Base-by-base conservation (phyloP, 768 basidiomycete species). In the Dendrothele bispora region DNA sequence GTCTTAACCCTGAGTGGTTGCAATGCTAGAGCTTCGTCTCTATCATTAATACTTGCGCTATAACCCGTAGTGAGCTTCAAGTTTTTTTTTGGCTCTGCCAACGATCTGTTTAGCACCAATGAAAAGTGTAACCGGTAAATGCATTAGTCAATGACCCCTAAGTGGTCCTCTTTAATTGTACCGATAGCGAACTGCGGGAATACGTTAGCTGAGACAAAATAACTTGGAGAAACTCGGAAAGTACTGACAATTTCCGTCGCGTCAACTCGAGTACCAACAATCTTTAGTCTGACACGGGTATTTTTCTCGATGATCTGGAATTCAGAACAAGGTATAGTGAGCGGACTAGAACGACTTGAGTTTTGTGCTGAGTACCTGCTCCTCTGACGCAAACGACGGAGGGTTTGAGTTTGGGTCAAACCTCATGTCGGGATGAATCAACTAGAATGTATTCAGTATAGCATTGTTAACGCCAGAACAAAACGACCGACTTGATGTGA, bases 261-360 rank as follows among this genome's bases (percentile, higher is more conserved):
- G 62, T 99, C 97, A 3, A 98, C 91, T 61, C 95, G 84, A 20
- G 94, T 97, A 26, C 97, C 97, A n/a, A 99, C 95, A 36, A 99
- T 92, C 70, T 98, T 95, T 66, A 98, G 78, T 30, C 97, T 83
- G 40, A 98, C 84, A 43, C 85, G 83, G 1, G 91, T 91, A 55
- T 93, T 91, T 67, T 94, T 95, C 65, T 95, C 91, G 52, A 98
- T 95, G 54, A 92, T 87, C 88, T 92, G 55, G 45, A 7, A 39
- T 24, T 11, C 30, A 29, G 22, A 39, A 39, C 24, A 24, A 29
- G 30, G n/a, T 32, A 32, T 32, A 10, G 39, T 4, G 12, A 20
- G 42, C 35, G 10, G 15, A 12, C 14, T 26, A 22, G 18, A 39
- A 24, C 46, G n/a, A 18, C 24, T n/a, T 14, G 14, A 37, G 34